Evolutionary conservation across 768 basidiomycete species (phyloP).

Genomic region (Macrocybe gigantea): DNA sequence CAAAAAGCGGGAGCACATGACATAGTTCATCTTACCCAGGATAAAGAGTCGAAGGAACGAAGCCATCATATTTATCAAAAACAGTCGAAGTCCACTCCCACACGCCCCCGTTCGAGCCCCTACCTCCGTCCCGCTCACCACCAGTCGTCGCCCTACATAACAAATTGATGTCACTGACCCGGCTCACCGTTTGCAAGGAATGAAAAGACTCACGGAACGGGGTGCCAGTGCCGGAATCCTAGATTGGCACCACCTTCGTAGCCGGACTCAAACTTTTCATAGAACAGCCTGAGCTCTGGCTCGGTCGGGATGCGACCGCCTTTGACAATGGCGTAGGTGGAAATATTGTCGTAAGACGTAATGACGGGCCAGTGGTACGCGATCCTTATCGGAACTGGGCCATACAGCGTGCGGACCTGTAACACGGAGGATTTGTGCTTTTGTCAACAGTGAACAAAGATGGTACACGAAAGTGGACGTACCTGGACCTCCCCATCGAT

Average conservation of each 20-base stretch:
- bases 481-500: conserved; percentile 46
- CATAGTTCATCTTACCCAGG: conserved; percentile 58
- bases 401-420: conserved; percentile 82
- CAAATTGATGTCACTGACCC: neutral
- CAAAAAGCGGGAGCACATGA: neutral
- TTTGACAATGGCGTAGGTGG: conserved; percentile 74
- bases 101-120: conserved; percentile 87
- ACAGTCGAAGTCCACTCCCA: conserved; percentile 97
- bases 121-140: conserved; percentile 38
- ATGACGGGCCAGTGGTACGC: conserved; percentile 86
- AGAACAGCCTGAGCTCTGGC: conserved; percentile 76
- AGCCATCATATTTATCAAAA: conserved; percentile 71
- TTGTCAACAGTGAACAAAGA: neutral
- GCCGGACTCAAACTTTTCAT: conserved; percentile 66
- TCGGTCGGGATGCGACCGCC: conserved; percentile 95
- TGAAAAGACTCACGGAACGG: conserved; percentile 63
- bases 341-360: conserved; percentile 72
- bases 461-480: conserved; percentile 8
- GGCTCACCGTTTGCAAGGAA: neutral
- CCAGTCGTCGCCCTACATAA: conserved; percentile 64
- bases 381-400: conserved; percentile 69
- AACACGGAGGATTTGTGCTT: neutral
- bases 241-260: conserved; percentile 77
- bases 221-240: conserved; percentile 93
- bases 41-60: conserved; percentile 68